A percentile compares a stretch with the other conserved stretches of the same genome.
These are phyloP conservation scores for Carallia brachiata DNA, from an alignment of 345 rosid species.

Conservation along the genomic window DNA sequence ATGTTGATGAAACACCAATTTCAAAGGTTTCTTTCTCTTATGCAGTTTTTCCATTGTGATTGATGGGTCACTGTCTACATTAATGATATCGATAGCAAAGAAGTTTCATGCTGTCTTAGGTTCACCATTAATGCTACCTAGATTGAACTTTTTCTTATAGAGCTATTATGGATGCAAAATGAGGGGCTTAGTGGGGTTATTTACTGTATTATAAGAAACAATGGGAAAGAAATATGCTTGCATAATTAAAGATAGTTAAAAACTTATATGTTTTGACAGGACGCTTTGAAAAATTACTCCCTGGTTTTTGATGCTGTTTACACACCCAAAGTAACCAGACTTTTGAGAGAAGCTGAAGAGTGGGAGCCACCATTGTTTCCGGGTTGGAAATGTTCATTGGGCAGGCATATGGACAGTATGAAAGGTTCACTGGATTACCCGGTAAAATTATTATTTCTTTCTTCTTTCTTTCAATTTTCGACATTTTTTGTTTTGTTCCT, in stretches of 20 bases:
- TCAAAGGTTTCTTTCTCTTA: slow-evolving; percentile 52
- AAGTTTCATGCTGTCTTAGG: neutral
- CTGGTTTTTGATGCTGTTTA: slow-evolving; percentile 88
- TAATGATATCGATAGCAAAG: neutral
- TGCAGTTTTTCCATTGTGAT: neutral
- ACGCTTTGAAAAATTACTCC: slow-evolving; percentile 63
- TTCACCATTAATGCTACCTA: neutral
- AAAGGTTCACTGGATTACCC: slow-evolving; percentile 75
- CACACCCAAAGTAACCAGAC: slow-evolving; percentile 81
- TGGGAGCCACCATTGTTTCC: slow-evolving; percentile 67
- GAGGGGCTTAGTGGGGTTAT: neutral
- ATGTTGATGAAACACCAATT: slow-evolving; percentile 76
- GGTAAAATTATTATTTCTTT: slow-evolving; percentile 37
- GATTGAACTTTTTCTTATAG: neutral
- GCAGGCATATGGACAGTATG: slow-evolving; percentile 86
- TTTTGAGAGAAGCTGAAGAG: slow-evolving; percentile 81
- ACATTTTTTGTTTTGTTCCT: neutral
- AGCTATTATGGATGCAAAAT: neutral
- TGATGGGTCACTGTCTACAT: neutral
- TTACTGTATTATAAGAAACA: neutral
- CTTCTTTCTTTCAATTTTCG: neutral
- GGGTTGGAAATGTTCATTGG: slow-evolving; percentile 94
- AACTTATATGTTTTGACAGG: slow-evolving; percentile 36
- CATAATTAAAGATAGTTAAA: neutral
- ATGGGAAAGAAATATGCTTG: neutral